These are phyloP conservation scores for Nannochloropsis granulata DNA, from an alignment of 108 stramenopile species.

Conservation along the genomic window DNA sequence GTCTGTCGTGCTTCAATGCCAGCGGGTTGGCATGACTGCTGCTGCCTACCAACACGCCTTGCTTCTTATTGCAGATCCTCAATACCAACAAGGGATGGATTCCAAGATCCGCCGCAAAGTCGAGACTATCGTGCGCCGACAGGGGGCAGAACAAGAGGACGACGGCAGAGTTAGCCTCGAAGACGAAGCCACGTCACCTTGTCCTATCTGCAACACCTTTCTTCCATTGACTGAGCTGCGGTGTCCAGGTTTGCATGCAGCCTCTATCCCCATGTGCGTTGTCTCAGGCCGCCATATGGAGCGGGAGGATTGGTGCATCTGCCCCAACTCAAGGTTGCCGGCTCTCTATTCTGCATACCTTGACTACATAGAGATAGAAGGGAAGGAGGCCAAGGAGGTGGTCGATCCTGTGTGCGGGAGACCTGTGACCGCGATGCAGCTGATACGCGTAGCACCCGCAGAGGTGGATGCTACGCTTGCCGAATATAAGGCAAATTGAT, in stretches of 20 bases:
- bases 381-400: conserved; percentile 1
- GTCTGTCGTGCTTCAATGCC: conserved; percentile 47
- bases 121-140: conserved; percentile 47
- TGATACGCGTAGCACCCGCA: background rate
- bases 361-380: conserved; percentile 32
- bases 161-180: background rate
- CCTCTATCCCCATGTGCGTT: conserved; percentile 46
- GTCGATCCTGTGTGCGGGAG: conserved; percentile 16
- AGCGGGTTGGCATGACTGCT: conserved; percentile 42
- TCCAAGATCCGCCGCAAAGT: conserved; percentile 45
- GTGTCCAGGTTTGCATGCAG: conserved; percentile 35
- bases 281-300: conserved; percentile 53
- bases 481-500: background rate
- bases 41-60: conserved; percentile 43
- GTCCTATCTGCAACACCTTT: conserved; percentile 26
- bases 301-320: conserved; percentile 46
- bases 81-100: conserved; percentile 37
- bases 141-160: conserved; percentile 11
- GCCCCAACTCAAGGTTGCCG: conserved; percentile 44
- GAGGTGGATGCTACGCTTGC: background rate
- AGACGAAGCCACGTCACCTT: conserved; percentile 23
- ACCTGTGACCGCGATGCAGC: background rate
- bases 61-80: conserved; percentile 35
- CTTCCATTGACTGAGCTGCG: conserved; percentile 35
- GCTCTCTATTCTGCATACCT: conserved; percentile 45